A percentile compares a stretch with the other conserved stretches of the same genome.
phyloP scores from a whole-genome alignment of 2,329 filamentous ascomycete genomes.

The Beauveria sp. region DNA sequence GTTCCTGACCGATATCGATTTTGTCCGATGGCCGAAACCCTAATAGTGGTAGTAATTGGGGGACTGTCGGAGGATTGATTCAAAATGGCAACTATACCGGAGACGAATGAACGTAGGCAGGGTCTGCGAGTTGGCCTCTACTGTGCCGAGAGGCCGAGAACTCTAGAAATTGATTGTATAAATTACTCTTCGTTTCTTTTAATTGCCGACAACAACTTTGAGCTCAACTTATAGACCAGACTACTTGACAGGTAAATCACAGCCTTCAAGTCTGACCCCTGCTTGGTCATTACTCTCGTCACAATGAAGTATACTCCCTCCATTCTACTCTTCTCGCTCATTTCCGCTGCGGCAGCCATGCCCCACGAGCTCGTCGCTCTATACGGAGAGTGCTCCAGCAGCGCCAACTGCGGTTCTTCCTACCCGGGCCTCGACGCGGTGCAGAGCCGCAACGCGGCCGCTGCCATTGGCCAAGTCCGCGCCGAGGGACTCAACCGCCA shows the following conservation, averaged over 20 bases:
- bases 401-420: conserved; percentile 7
- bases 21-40: neutral
- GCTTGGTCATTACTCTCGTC: neutral
- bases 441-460: conserved; percentile 9
- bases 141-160: neutral
- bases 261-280: neutral
- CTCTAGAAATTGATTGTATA: neutral
- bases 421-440: conserved; percentile 1
- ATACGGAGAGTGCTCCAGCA: conserved; percentile 15
- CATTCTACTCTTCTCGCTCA: neutral
- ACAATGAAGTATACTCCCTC: conserved; percentile 2
- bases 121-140: neutral
- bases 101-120: too few relatives aligned
- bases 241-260: neutral
- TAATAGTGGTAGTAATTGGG: neutral
- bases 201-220: neutral
- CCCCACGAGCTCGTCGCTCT: conserved; percentile 7
- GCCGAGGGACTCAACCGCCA: neutral
- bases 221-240: neutral
- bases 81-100: neutral
- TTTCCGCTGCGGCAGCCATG: neutral
- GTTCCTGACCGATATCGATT: neutral
- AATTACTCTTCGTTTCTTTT: neutral
- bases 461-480: conserved; percentile 7
- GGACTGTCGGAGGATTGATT: neutral